Base-by-base conservation (phyloP, 2,329 filamentous ascomycete species). In the Thyridium curvatum region DNA sequence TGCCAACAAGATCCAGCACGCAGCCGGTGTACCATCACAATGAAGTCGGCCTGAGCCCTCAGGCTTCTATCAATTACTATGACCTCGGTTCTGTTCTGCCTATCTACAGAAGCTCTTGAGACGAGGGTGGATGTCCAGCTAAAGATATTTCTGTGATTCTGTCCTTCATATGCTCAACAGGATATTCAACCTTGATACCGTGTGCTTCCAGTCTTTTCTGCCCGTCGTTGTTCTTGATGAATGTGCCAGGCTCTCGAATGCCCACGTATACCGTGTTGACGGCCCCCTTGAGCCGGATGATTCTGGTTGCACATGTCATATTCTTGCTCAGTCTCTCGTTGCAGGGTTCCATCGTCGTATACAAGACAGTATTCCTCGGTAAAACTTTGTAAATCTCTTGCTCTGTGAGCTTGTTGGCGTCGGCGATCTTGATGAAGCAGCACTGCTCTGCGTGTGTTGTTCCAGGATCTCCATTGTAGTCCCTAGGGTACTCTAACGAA, bases 341-440 rank as follows among this genome's bases (percentile, higher is more conserved):
- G 48, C 65, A 69, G 4, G 65, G 61, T 41, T 69, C 66, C 64
- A 69, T 68, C 8, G 64, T 67, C 5, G 64, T 69, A 41, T 69
- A 69, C 1, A 69, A 50, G 2, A 55, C 58, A 0, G 64, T 64
- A 37, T 65, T 62, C 3, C 48, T 15, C 1, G 63, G 61, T 3
- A 69, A 49, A 4, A 64, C 57, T n/a, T 58, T 45, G 9, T 48
- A 41, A 5, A 68, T 56, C 12, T 59, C 54, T n/a, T 26, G 30
- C 38, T 68, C 63, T 0, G 54, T 47, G 4, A 68, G 34, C 17
- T 51, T 46, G 34, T 65, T 45, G 29, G 52, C 39, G 13, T 66
- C 55, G 17, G 61, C 61, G 5, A 67, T 52, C 50, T 69, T 68
- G 46, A 68, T 66, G 42, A 68, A 59, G 50, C 64, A 68, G 46